phyloP scores from a whole-genome alignment of 2,329 filamentous ascomycete genomes.

The Penicillium sp. region DNA sequence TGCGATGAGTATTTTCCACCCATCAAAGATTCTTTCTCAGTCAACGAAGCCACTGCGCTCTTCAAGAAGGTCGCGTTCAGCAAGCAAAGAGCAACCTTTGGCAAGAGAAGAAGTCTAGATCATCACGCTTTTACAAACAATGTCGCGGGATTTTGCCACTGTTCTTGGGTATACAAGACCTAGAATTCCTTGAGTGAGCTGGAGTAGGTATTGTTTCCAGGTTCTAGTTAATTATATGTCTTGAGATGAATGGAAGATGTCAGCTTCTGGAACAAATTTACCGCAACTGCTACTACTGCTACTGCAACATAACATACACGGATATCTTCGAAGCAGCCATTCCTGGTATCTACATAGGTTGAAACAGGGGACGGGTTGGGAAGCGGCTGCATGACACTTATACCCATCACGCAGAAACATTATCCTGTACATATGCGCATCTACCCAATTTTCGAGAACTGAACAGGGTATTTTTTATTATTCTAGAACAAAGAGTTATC shows the following conservation, averaged over 20 bases:
- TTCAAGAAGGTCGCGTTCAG: not conserved
- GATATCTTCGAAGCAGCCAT: too few species aligned
- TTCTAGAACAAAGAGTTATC: not conserved
- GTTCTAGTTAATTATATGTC: not conserved
- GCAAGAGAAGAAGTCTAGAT: not conserved
- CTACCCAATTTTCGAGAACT: too few species aligned
- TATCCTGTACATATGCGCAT: not conserved
- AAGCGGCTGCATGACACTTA: not conserved
- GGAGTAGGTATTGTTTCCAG: not conserved
- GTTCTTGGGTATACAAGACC: too few species aligned
- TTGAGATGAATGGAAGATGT: not conserved
- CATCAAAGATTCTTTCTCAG: not conserved
- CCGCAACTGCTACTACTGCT: too few species aligned
- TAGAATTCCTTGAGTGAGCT: not conserved
- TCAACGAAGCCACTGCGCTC: not conserved
- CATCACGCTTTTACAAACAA: not conserved
- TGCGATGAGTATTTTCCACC: constrained; percentile 9
- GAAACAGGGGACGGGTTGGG: not conserved
- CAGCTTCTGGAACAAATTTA: too few species aligned
- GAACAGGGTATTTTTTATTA: too few species aligned
- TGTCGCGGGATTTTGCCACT: not conserved
- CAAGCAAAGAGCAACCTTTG: not conserved
- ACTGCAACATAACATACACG: too few species aligned
- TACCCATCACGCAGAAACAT: not conserved
- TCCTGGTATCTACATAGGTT: too few species aligned